These are phyloP conservation scores for Podila epigama DNA, from an alignment of 192 early-diverging fungal genomes.

Conservation along the genomic window DNA sequence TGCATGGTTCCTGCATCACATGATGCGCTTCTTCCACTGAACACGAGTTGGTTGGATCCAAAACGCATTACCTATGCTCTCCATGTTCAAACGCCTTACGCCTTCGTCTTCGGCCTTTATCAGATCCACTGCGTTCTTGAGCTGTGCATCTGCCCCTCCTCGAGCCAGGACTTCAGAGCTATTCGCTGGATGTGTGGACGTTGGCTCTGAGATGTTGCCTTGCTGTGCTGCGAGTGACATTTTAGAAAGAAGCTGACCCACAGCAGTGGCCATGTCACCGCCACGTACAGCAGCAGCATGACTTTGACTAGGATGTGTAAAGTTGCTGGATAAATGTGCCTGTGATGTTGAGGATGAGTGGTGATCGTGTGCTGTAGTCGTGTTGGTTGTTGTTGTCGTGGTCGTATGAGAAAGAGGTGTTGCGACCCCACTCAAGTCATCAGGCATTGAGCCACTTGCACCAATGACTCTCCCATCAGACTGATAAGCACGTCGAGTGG, in stretches of 20 bases:
- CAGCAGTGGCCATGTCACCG: slow-evolving; percentile 2
- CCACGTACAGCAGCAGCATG: no score
- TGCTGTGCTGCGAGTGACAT: slow-evolving; percentile 23
- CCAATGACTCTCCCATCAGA: slow-evolving; percentile 17
- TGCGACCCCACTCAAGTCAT: slow-evolving; percentile 24
- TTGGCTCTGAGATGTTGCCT: slow-evolving; percentile 7
- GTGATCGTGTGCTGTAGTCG: no score
- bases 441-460: slow-evolving; percentile 34
- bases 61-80: slow-evolving; percentile 42
- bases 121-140: slow-evolving; percentile 28
- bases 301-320: background rate
- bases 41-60: no score
- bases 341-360: background rate
- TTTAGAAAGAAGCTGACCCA: slow-evolving; percentile 20
- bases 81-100: slow-evolving; percentile 45
- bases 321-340: background rate
- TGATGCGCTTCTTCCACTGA: no score
- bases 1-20: no score
- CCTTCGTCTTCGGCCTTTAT: slow-evolving; percentile 41
- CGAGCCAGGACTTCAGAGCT: background rate
- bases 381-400: background rate
- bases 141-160: slow-evolving; percentile 18
- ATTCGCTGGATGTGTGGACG: background rate
- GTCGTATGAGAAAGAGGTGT: no score
- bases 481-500: slow-evolving; percentile 22